Conservation (phyloP, 163 green algal species). For the Scenedesmus sp. region DNA sequence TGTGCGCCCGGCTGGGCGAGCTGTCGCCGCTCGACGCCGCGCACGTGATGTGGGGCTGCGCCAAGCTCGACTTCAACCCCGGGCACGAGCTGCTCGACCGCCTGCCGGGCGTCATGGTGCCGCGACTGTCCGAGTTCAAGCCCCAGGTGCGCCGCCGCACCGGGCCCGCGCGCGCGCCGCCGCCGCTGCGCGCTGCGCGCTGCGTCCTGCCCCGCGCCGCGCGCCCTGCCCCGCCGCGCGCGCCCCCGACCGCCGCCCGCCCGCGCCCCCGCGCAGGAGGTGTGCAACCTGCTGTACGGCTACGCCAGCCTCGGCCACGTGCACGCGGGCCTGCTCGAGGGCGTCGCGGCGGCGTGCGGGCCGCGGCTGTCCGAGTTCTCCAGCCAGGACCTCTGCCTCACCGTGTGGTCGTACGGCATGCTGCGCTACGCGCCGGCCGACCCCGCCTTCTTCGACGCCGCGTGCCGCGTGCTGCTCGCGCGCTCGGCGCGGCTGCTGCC, state of each 20-base stretch:
- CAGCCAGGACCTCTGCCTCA: slow-evolving; percentile 41
- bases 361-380: slow-evolving; percentile 35
- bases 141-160: slow-evolving; percentile 18
- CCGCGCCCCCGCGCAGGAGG: slow-evolving; percentile 9
- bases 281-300: slow-evolving; percentile 46
- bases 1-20: background rate
- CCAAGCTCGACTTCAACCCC: slow-evolving; percentile 26
- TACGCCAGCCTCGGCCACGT: slow-evolving; percentile 31
- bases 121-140: slow-evolving; percentile 30
- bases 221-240: background rate
- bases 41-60: slow-evolving; percentile 33
- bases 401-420: slow-evolving; percentile 42
- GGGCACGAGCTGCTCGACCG: slow-evolving; percentile 20
- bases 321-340: slow-evolving; percentile 25
- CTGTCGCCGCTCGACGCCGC: slow-evolving; percentile 29
- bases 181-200: background rate
- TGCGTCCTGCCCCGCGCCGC: too few relatives aligned
- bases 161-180: background rate
- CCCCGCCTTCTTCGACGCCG: slow-evolving; percentile 18
- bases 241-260: background rate
- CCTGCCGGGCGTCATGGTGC: slow-evolving; percentile 8
- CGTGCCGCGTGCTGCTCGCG: slow-evolving; percentile 16
- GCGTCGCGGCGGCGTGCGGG: background rate
- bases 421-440: slow-evolving; percentile 14
- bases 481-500: slow-evolving; percentile 42